These are phyloP conservation scores for Aspergillus cavernicola DNA, from an alignment of 495 filamentous ascomycete genomes.

Conservation along the genomic window DNA sequence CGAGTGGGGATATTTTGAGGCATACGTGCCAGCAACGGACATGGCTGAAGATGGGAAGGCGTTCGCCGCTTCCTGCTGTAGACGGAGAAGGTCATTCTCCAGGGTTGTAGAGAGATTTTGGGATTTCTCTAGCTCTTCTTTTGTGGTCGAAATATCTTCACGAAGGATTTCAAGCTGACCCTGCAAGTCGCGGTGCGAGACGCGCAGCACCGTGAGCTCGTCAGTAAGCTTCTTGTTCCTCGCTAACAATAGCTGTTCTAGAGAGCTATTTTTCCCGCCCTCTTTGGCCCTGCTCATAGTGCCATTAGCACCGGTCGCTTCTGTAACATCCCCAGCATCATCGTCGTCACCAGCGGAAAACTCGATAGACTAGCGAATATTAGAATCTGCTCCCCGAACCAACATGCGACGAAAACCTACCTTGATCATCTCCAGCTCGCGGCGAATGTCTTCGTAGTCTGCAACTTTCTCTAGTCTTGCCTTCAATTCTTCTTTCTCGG, in stretches of 20 bases:
- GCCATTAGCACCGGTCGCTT: slow-evolving; percentile 44
- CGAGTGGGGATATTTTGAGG: slow-evolving; percentile 75
- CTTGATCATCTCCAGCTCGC: slow-evolving; percentile 93
- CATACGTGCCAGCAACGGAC: slow-evolving; percentile 92
- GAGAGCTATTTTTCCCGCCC: slow-evolving; percentile 51
- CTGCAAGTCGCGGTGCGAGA: slow-evolving; percentile 92
- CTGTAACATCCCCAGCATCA: slow-evolving; percentile 39
- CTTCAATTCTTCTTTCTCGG: slow-evolving; percentile 75
- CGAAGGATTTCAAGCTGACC: slow-evolving; percentile 73
- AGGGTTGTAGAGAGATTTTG: slow-evolving; percentile 81
- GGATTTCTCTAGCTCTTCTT: slow-evolving; percentile 80
- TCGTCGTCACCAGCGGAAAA: slow-evolving; percentile 90
- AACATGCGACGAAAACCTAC: slow-evolving; percentile 25
- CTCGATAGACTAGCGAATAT: slow-evolving; percentile 68
- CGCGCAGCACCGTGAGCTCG: slow-evolving; percentile 86
- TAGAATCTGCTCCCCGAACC: neutral
- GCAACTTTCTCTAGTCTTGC: slow-evolving; percentile 80
- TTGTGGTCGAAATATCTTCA: slow-evolving; percentile 77
- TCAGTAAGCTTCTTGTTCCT: slow-evolving; percentile 94
- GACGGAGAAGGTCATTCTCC: slow-evolving; percentile 83
- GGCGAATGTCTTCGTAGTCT: slow-evolving; percentile 94
- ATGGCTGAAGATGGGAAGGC: slow-evolving; percentile 78
- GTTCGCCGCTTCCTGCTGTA: slow-evolving; percentile 81
- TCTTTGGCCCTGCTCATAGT: slow-evolving; percentile 55
- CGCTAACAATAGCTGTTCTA: slow-evolving; percentile 87